phyloP scores from a whole-genome alignment of 2,329 filamentous ascomycete species.

The Dothiorella sarmentorum region DNA sequence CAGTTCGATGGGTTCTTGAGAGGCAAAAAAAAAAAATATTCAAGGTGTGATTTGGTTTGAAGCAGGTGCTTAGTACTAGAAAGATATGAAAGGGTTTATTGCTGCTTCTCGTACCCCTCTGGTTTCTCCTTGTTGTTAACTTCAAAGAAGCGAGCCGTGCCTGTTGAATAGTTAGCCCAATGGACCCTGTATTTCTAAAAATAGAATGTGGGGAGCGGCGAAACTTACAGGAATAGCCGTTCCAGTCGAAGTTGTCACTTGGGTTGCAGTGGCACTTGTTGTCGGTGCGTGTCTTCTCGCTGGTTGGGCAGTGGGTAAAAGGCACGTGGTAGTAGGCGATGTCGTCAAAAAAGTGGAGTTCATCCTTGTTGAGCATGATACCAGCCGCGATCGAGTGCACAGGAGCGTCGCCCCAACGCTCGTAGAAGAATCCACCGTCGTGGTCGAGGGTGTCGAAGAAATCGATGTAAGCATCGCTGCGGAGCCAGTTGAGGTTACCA shows the following conservation, averaged over 20 bases:
- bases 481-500: conserved; percentile 88
- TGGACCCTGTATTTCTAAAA: neutral
- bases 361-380: conserved; percentile 82
- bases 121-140: conserved; percentile 79
- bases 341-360: conserved; percentile 98
- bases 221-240: conserved; percentile 86
- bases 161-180: conserved; percentile 44
- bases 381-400: conserved; percentile 95
- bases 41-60: neutral
- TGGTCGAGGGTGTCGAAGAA: conserved; percentile 85
- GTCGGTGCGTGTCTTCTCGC: conserved; percentile 76
- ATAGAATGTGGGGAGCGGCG: neutral
- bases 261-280: conserved; percentile 94
- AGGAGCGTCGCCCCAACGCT: conserved; percentile 95
- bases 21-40: neutral
- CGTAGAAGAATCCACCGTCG: conserved; percentile 97
- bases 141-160: conserved; percentile 83
- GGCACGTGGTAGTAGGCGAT: conserved; percentile 98
- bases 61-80: conserved; percentile 1
- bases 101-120: conserved; percentile 61
- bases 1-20: conserved; percentile 6
- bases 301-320: conserved; percentile 95
- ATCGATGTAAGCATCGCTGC: conserved; percentile 82
- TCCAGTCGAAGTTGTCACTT: conserved; percentile 98
- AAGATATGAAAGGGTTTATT: conserved; percentile 14